phyloP scores from a whole-genome alignment of 73 alveolate genomes.

The Durusdinium trenchii region DNA sequence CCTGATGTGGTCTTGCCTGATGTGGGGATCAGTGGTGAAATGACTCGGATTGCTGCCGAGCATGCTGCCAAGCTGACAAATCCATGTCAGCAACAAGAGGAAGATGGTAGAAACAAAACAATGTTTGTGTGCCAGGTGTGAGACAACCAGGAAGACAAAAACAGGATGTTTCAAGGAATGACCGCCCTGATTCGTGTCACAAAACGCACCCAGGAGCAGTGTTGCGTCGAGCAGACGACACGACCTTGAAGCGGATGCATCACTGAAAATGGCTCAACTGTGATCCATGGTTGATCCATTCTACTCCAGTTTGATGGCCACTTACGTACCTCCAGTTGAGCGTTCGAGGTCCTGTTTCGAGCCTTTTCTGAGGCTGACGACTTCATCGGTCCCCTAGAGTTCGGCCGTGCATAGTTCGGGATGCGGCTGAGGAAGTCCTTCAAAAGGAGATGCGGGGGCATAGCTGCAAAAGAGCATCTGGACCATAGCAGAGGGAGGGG shows the following conservation, averaged over 20 bases:
- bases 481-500: background rate
- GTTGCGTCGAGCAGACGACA: background rate
- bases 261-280: background rate
- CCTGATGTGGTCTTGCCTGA: no score
- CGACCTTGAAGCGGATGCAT: background rate
- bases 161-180: background rate
- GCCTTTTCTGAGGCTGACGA: background rate
- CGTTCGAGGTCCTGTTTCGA: background rate
- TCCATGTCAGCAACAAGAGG: background rate
- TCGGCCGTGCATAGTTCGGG: background rate
- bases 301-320: background rate
- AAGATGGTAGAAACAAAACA: background rate
- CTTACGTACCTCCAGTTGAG: background rate
- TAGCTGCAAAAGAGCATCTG: background rate
- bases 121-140: background rate
- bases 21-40: background rate
- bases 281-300: background rate
- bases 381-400: no score
- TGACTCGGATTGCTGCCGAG: background rate
- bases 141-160: background rate
- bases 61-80: background rate
- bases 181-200: background rate
- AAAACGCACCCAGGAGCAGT: background rate
- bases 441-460: constrained; percentile 57
- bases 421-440: background rate